A percentile compares a stretch with the other conserved stretches of the same genome.
Conservation (phyloP, 106 monocot genomes). For the Dioscorea dumetorum region DNA sequence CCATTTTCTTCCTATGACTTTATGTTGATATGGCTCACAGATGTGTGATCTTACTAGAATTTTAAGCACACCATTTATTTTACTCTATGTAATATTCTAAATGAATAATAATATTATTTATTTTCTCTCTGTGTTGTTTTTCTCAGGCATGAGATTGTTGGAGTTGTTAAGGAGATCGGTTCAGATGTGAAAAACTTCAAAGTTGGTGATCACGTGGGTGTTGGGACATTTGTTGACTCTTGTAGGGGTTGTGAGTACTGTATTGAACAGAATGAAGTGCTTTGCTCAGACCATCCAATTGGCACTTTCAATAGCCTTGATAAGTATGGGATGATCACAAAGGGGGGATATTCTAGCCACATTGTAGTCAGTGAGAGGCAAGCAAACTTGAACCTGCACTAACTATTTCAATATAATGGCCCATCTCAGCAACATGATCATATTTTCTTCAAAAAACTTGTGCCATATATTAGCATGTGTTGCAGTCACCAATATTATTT, state of each 20-base stretch:
- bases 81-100: no score
- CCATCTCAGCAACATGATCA: no score
- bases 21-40: no score
- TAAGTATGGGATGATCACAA: constrained; percentile 72
- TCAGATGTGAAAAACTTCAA: constrained; percentile 50
- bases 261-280: constrained; percentile 38
- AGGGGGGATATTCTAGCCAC: constrained; percentile 80
- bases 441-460: no score
- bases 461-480: no score
- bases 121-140: neutral
- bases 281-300: constrained; percentile 29
- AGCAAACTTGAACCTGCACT: constrained; percentile 7
- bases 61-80: no score
- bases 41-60: no score
- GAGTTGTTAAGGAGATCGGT: constrained; percentile 35
- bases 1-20: no score
- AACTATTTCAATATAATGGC: no score
- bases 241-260: constrained; percentile 76
- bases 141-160: constrained; percentile 66
- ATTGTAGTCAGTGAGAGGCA: constrained; percentile 86
- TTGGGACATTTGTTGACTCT: constrained; percentile 77
- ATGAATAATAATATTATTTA: neutral
- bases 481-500: no score
- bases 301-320: constrained; percentile 59
- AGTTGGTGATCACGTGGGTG: constrained; percentile 70